Evolutionary conservation across 495 filamentous ascomycete genomes (phyloP).

Genomic region (Recurvomyces mirabilis): DNA sequence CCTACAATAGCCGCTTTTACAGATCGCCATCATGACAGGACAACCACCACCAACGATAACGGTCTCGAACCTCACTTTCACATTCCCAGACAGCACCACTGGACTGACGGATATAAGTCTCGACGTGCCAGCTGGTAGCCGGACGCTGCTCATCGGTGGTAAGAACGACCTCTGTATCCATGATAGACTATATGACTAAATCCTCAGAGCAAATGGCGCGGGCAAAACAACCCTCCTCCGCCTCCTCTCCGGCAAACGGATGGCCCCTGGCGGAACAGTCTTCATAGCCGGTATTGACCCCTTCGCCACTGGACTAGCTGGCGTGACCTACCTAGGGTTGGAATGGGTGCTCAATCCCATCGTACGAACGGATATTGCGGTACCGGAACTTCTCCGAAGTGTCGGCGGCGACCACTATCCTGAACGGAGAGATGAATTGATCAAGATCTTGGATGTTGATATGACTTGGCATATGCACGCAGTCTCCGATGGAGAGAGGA

Average conservation of each 20-base stretch:
- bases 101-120: conserved; percentile 64
- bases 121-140: conserved; percentile 65
- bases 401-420: conserved; percentile 80
- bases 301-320: conserved; percentile 76
- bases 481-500: conserved; percentile 80
- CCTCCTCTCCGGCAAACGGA: conserved; percentile 80
- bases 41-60: conserved; percentile 59
- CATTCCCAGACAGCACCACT: conserved; percentile 66
- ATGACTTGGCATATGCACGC: conserved; percentile 87
- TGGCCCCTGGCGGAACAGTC: conserved; percentile 65
- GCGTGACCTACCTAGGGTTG: conserved; percentile 90
- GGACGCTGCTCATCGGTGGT: conserved; percentile 89
- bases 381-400: conserved; percentile 68
- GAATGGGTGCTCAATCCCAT: conserved; percentile 99
- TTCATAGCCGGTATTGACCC: conserved; percentile 73
- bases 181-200: conserved; percentile 14
- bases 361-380: conserved; percentile 87
- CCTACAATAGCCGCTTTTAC: too few relatives aligned
- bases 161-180: conserved; percentile 19
- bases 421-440: conserved; percentile 71
- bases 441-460: conserved; percentile 85
- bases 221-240: conserved; percentile 95
- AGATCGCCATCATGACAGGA: background rate
- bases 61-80: conserved; percentile 70
- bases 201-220: conserved; percentile 70